A percentile compares a stretch with the other conserved stretches of the same genome.
phyloP scores from a whole-genome alignment of 2,329 filamentous ascomycete genomes.

The Aspergillus ochraceoroseus region DNA sequence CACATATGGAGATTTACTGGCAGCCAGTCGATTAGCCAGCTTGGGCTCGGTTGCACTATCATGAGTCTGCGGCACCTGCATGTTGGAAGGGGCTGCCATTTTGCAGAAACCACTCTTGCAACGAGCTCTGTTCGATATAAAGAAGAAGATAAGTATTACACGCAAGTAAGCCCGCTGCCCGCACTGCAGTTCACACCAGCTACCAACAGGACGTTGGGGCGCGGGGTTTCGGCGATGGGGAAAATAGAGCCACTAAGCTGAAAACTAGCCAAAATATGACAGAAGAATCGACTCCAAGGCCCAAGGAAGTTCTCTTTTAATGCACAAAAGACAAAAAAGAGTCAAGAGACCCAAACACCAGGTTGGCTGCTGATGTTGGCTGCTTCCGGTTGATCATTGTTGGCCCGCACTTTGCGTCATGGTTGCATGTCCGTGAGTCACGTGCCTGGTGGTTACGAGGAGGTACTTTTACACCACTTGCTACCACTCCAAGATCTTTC shows the following conservation, averaged over 20 bases:
- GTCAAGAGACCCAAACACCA: constrained; percentile 9
- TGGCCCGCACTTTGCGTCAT: constrained; percentile 14
- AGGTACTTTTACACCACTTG: constrained; percentile 1
- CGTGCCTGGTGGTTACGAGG: too few relatives aligned
- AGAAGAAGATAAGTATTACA: not conserved
- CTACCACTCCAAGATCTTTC: too few relatives aligned
- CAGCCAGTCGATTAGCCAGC: constrained; percentile 54
- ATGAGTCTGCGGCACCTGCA: constrained; percentile 27
- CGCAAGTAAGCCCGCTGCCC: constrained; percentile 2
- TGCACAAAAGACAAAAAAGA: constrained; percentile 1
- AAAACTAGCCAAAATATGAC: not conserved
- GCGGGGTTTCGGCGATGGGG: not conserved
- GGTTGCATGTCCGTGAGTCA: constrained; percentile 8
- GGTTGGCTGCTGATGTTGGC: constrained; percentile 2
- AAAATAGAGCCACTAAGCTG: not conserved
- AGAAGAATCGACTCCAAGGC: not conserved
- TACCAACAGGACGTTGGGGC: constrained; percentile 1
- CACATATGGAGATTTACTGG: constrained; percentile 66
- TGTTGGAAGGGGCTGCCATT: constrained; percentile 28
- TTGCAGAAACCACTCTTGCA: constrained; percentile 4
- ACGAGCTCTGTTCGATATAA: not conserved
- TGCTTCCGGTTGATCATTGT: constrained; percentile 8
- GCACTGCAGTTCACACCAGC: constrained; percentile 5
- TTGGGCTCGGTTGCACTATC: constrained; percentile 27
- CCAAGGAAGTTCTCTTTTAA: not conserved